Evolutionary conservation across 2,329 filamentous ascomycete species (phyloP), one percentile per base, ranked within the genome.

Genomic region (Scortechinia acanthostroma): DNA sequence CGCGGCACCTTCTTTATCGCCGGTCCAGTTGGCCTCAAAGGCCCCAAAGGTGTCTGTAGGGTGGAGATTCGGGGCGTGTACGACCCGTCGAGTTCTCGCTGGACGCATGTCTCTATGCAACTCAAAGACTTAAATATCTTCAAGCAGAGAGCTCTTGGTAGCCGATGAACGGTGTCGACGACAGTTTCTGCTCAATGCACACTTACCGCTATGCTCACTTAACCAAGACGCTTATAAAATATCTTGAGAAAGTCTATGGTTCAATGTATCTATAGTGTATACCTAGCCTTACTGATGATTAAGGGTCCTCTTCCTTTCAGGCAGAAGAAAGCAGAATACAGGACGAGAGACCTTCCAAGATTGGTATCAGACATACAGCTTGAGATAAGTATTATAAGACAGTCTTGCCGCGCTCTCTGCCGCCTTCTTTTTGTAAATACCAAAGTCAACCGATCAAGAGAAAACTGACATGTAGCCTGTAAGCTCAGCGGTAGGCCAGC

Each of bases 1-100:
- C 58, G 57, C 23, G 61, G 61, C 15, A 53, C 53, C 14, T 62
- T 63, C 47, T 60, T 55, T 25, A 49, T 64, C n/a, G 45, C 48
- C 42, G 61, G 61, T 3, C 59, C 58, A 13, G 54, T 64, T 20
- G 59, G 58, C 4, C 42, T 64, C 1, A 55, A 53, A 43, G 61
- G 61, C 3, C 54, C 58, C 2, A 53, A 53, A 22, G 61, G 60
- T 10, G 55, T 57, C 44, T 63, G 60, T 46, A 56, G 61, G 44
- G 51, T 62, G 44, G 59, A 63, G 47, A 58, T 63, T 6, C 50
- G 49, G 17, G 61, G 58, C 21, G 60, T 62, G 53, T 64, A 63
- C 47, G 56, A 64, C 43, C 59, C 60, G 30, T 49, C 46, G 13
- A 50, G 53, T 4, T 51, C 52, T 21, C 51, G 49, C 42, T 64